Evolutionary conservation across 2,329 filamentous ascomycete genomes (phyloP).

Genomic region (Ceratocystis ficicola): DNA sequence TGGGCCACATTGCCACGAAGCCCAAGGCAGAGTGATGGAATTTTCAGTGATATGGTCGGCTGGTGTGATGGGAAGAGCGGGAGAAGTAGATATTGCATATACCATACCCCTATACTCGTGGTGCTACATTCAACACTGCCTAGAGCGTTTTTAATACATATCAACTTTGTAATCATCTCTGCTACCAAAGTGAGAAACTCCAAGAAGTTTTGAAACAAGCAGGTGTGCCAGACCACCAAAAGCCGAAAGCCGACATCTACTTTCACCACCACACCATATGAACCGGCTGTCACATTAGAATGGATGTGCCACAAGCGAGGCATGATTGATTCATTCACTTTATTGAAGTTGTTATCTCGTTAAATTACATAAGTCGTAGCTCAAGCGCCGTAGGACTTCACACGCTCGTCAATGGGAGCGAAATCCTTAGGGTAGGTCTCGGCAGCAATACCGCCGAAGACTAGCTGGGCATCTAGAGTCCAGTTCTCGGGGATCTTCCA

Average conservation of each 20-base stretch:
- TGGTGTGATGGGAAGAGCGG: background rate
- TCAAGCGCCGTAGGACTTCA: slow-evolving; percentile 51
- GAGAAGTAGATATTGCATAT: background rate
- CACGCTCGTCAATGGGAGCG: slow-evolving; percentile 50
- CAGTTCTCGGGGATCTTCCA: slow-evolving; percentile 63
- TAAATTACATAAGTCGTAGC: background rate
- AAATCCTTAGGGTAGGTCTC: slow-evolving; percentile 52
- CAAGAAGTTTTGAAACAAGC: background rate
- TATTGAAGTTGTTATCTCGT: background rate
- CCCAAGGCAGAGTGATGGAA: slow-evolving; percentile 22
- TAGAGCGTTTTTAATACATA: slow-evolving; percentile 8
- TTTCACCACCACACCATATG: background rate
- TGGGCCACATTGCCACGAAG: slow-evolving; percentile 59
- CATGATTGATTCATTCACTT: background rate
- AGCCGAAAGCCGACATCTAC: no score
- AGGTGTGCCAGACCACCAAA: no score
- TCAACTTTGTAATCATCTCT: background rate
- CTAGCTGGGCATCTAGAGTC: slow-evolving; percentile 70
- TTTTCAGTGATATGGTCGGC: background rate
- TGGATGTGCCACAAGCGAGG: background rate
- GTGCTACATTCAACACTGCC: slow-evolving; percentile 7
- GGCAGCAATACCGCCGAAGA: slow-evolving; percentile 57
- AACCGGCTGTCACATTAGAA: background rate
- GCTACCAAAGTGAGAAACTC: background rate
- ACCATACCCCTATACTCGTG: background rate